A percentile compares a stretch with the other conserved stretches of the same genome.
Conservation (phyloP, 2,329 filamentous ascomycete genomes). For the Beauveria sp. region DNA sequence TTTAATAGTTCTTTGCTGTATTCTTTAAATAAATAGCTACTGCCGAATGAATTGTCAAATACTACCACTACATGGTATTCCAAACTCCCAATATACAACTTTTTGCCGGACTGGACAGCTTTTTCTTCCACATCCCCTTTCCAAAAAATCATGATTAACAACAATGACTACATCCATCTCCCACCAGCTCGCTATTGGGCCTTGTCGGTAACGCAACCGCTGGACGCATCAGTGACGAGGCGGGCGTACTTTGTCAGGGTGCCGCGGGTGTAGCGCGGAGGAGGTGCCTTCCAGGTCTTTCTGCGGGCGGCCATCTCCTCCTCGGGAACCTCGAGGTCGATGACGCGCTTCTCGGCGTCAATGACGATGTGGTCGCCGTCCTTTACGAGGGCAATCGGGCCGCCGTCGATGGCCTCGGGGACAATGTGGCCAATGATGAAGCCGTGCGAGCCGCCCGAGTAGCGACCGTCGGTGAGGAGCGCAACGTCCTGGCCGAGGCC, state of each 20-base stretch:
- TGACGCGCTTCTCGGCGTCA: slow-evolving; percentile 66
- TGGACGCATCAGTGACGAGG: slow-evolving; percentile 50
- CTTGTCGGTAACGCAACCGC: slow-evolving; percentile 49
- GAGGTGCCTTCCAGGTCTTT: slow-evolving; percentile 55
- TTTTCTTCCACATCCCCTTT: not conserved
- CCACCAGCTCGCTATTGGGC: not conserved
- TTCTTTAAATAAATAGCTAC: not conserved
- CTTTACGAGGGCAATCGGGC: slow-evolving; percentile 73
- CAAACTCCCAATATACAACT: not conserved
- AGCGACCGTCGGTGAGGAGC: slow-evolving; percentile 66
- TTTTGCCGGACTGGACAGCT: not conserved
- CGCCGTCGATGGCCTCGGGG: slow-evolving; percentile 78
- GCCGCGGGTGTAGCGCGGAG: slow-evolving; percentile 51
- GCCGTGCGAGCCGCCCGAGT: slow-evolving; percentile 75
- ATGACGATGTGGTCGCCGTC: slow-evolving; percentile 78
- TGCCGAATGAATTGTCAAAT: not conserved
- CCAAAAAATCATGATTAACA: not conserved
- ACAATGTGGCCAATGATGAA: slow-evolving; percentile 86
- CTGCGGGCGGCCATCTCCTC: slow-evolving; percentile 53
- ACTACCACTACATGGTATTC: not conserved
- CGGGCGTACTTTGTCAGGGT: slow-evolving; percentile 64
- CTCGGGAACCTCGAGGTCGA: slow-evolving; percentile 59
- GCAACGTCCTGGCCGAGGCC: slow-evolving; percentile 70
- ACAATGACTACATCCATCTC: not conserved
- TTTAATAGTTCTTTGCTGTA: not conserved